These are phyloP conservation scores for Penicillium sp. DNA, from an alignment of 2,329 filamentous ascomycete species.

Conservation along the genomic window DNA sequence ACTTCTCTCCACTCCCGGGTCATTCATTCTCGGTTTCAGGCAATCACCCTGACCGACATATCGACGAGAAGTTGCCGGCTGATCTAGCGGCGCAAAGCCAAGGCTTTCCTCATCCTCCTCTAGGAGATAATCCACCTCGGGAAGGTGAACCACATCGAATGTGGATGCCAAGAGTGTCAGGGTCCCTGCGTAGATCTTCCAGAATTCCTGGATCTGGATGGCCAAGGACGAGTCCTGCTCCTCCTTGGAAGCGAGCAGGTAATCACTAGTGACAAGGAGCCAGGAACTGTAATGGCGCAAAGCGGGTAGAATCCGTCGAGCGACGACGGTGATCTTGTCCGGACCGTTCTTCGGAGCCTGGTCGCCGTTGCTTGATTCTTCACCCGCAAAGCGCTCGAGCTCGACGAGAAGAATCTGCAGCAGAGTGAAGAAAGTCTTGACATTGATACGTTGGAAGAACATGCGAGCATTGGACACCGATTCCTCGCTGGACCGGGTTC, in stretches of 20 bases:
- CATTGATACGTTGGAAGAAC: conserved; percentile 70
- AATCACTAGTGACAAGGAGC: conserved; percentile 52
- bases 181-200: conserved; percentile 59
- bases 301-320: conserved; percentile 57
- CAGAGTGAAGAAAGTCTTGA: conserved; percentile 67
- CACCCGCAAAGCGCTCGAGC: conserved; percentile 53
- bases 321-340: conserved; percentile 52
- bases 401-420: conserved; percentile 66
- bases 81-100: conserved; percentile 57
- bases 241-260: conserved; percentile 48
- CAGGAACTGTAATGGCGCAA: conserved; percentile 64
- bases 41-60: conserved; percentile 45
- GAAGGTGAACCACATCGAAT: conserved; percentile 54
- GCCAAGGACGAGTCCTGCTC: conserved; percentile 50
- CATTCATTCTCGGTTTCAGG: conserved; percentile 49
- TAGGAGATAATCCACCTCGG: conserved; percentile 56
- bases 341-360: conserved; percentile 31
- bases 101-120: conserved; percentile 63
- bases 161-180: conserved; percentile 54
- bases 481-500: conserved; percentile 51
- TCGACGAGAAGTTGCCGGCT: conserved; percentile 45
- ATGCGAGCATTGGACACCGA: conserved; percentile 43
- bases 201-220: conserved; percentile 55
- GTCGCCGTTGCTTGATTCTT: conserved; percentile 42
- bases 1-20: conserved; percentile 46